Base-by-base conservation (phyloP, 2,329 filamentous ascomycete species). In the Colletotrichum orbiculare region DNA sequence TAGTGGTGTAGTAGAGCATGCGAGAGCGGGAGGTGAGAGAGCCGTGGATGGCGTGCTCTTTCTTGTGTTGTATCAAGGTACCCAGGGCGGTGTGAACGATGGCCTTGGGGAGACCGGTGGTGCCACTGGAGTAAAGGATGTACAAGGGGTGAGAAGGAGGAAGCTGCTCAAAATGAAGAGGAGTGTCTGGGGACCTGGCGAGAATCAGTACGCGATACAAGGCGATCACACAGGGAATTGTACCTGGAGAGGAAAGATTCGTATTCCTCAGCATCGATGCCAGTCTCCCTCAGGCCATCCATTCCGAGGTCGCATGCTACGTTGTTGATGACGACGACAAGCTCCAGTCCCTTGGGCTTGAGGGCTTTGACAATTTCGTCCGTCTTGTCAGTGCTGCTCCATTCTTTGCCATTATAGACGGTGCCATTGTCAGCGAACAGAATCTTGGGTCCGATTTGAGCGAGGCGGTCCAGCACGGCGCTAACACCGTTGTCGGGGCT, bases 61-160 rank as follows among this genome's bases (percentile, higher is more conserved):
- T 99, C 79, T 98, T 98, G 81, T 98, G 96, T 76, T 98, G 95
- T 54, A 98, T 85, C 7, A 99, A 82, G 0, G 95, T 97, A 7
- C 96, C 96, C 11, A 96, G 85, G 0, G 93, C 90, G 0, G 93
- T 95, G 76, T 99, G 96, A 2, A 97, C 91, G 69, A 99, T 98
- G 69, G 94, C 95, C 77, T 98, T 98, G 7, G 96, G 95, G 15
- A 89, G 80, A 12, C 87, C 87, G 0, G 96, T 98, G 0, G 96
- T 99, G 25, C 96, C 96, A 49, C 91, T 95, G 1, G 92, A 96
- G 78, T 97, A 99, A 39, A 98, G 85, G 49, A 99, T 94, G 74
- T 97, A 98, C 4, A 97, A 88, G 0, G 95, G 95, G 70, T 97
- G 93, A 17, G 95, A 92, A 2, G 96, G 90, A 1, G 88, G 85